These are phyloP conservation scores for thale cress (Arabidopsis thaliana) DNA, from an alignment of 345 rosid species.

Conservation along the genomic window DNA sequence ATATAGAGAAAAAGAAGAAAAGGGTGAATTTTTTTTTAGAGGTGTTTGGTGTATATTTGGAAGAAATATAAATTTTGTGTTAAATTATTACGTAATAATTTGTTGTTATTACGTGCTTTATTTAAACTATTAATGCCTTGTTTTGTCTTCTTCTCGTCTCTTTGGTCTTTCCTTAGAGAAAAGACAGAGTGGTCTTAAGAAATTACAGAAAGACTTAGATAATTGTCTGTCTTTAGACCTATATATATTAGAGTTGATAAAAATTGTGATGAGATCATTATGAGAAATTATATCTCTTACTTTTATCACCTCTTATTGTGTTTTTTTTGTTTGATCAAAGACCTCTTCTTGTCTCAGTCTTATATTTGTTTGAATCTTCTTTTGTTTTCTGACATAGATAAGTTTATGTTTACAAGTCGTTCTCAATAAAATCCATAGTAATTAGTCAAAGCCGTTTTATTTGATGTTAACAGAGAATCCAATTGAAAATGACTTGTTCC, in stretches of 20 bases:
- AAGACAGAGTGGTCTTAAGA: slow-evolving; percentile 34
- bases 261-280: slow-evolving; percentile 18
- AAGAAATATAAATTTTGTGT: slow-evolving; percentile 10
- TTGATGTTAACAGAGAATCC: slow-evolving; percentile 34
- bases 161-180: slow-evolving; percentile 25
- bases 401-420: slow-evolving; percentile 3
- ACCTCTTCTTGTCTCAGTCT: neutral
- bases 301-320: slow-evolving; percentile 4
- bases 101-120: slow-evolving; percentile 46
- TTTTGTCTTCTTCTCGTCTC: slow-evolving; percentile 38
- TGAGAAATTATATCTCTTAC: neutral
- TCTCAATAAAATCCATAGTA: slow-evolving; percentile 16
- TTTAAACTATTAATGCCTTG: slow-evolving; percentile 33
- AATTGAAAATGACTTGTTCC: slow-evolving; percentile 41
- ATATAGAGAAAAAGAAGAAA: slow-evolving; percentile 35
- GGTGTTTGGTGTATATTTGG: slow-evolving; percentile 43
- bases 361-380: neutral
- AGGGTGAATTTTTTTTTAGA: slow-evolving; percentile 17
- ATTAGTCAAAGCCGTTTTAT: slow-evolving; percentile 30
- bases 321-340: no score
- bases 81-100: slow-evolving; percentile 41
- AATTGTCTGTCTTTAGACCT: slow-evolving; percentile 25
- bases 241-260: neutral
- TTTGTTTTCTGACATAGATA: neutral
- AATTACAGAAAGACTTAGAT: slow-evolving; percentile 24